Evolutionary conservation across 225 moss, liverwort and hornwort species (phyloP).

Genomic region (Pleurozium schreberi): DNA sequence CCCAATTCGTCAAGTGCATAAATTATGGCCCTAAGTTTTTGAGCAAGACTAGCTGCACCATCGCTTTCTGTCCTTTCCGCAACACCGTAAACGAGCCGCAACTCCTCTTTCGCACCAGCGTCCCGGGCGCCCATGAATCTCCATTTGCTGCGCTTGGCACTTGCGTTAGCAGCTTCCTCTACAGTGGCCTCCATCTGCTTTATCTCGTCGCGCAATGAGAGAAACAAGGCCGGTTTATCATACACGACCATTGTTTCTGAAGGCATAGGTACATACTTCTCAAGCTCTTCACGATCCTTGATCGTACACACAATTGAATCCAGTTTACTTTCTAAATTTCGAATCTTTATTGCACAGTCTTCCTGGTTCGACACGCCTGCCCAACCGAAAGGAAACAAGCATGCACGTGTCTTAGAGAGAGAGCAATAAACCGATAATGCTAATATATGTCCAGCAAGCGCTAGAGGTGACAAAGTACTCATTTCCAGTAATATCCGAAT

Average conservation of each 20-base stretch:
- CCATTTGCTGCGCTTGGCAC: constrained; percentile 97
- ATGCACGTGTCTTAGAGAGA: neutral
- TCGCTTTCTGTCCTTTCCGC: constrained; percentile 99
- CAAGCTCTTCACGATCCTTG: constrained; percentile 95
- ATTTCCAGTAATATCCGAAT: neutral
- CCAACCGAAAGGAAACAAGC: neutral
- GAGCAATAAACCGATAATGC: neutral
- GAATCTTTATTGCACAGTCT: constrained; percentile 97
- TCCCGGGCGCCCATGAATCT: constrained; percentile 98
- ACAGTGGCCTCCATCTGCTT: constrained; percentile 85
- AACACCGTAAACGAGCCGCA: constrained; percentile 98
- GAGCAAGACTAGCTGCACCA: constrained; percentile 91
- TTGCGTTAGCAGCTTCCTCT: constrained; percentile 86
- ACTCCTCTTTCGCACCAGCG: constrained; percentile 91
- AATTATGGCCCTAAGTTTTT: constrained; percentile 89
- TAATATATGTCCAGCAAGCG: neutral
- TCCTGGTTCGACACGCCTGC: constrained; percentile 99
- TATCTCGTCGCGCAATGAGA: constrained; percentile 83
- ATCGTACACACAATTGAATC: constrained; percentile 99
- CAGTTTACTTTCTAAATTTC: constrained; percentile 94
- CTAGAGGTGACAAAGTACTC: neutral
- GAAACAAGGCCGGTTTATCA: constrained; percentile 84
- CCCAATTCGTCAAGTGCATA: constrained; percentile 97
- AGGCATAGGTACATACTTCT: constrained; percentile 96
- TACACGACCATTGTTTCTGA: constrained; percentile 83